A percentile compares a stretch with the other conserved stretches of the same genome.
These are phyloP conservation scores for Suillus fuscotomentosus DNA, from an alignment of 768 basidiomycete species.

Conservation along the genomic window DNA sequence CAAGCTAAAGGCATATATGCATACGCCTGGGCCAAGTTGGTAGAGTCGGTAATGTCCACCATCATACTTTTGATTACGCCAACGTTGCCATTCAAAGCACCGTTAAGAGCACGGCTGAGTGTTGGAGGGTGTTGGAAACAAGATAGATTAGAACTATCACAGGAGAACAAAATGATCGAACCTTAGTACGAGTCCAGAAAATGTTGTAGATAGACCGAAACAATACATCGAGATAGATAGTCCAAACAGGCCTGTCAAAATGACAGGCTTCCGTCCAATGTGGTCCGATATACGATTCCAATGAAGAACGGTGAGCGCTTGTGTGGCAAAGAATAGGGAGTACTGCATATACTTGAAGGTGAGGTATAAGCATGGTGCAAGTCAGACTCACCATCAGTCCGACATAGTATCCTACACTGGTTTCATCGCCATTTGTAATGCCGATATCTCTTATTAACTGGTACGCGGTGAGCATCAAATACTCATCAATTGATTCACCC, in stretches of 20 bases:
- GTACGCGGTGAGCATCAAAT: slow-evolving; percentile 1
- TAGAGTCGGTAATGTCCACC: slow-evolving; percentile 69
- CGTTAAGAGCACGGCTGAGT: slow-evolving; percentile 61
- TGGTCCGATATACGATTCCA: slow-evolving; percentile 75
- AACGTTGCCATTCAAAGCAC: slow-evolving; percentile 68
- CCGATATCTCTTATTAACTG: slow-evolving; percentile 68
- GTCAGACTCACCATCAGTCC: slow-evolving; percentile 57
- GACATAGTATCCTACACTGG: slow-evolving; percentile 73
- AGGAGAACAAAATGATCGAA: slow-evolving; percentile 6
- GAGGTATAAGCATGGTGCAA: too few relatives aligned
- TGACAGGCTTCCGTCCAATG: slow-evolving; percentile 73
- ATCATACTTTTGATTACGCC: slow-evolving; percentile 76
- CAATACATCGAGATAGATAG: slow-evolving; percentile 69
- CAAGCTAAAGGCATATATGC: slow-evolving; percentile 61
- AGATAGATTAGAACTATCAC: not conserved
- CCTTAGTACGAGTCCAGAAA: slow-evolving; percentile 60
- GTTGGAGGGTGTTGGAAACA: not conserved
- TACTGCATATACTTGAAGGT: slow-evolving; percentile 43
- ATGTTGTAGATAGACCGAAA: slow-evolving; percentile 73
- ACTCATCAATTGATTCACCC: not conserved
- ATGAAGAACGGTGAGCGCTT: slow-evolving; percentile 69
- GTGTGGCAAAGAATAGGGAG: slow-evolving; percentile 76
- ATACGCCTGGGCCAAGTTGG: slow-evolving; percentile 68
- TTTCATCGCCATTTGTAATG: slow-evolving; percentile 68
- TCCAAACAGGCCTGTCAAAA: slow-evolving; percentile 63